These are phyloP conservation scores for Neurospora tetraspora DNA, from an alignment of 495 filamentous ascomycete genomes.

Conservation along the genomic window DNA sequence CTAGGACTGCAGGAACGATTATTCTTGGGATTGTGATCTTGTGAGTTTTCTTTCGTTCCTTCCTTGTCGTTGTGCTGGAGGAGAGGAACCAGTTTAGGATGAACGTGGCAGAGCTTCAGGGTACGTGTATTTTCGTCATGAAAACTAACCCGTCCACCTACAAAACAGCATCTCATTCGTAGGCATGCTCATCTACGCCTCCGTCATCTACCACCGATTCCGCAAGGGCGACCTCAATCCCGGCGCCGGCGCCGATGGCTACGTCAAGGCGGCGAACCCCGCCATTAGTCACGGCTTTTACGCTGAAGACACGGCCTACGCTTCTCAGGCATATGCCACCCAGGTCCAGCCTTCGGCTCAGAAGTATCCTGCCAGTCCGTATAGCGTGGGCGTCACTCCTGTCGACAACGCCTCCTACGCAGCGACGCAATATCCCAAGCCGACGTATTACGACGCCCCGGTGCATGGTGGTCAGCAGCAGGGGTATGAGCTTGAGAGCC, in stretches of 20 bases:
- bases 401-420: background rate
- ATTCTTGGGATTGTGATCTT: slow-evolving; percentile 9
- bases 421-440: background rate
- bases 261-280: slow-evolving; percentile 5
- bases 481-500: background rate
- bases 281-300: slow-evolving; percentile 3
- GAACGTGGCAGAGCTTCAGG: slow-evolving; percentile 81
- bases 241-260: background rate
- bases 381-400: background rate
- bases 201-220: slow-evolving; percentile 18
- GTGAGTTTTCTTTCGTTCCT: slow-evolving; percentile 5
- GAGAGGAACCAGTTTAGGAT: slow-evolving; percentile 90
- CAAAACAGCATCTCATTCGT: slow-evolving; percentile 20
- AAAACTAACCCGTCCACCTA: background rate
- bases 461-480: background rate
- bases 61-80: slow-evolving; percentile 46
- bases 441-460: background rate
- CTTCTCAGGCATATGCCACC: background rate
- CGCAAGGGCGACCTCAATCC: slow-evolving; percentile 8
- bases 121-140: slow-evolving; percentile 33
- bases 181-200: slow-evolving; percentile 21
- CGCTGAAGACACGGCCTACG: slow-evolving; percentile 1
- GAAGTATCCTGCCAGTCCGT: background rate
- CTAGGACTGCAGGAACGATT: background rate
- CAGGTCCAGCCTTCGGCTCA: background rate